A percentile compares a stretch with the other conserved stretches of the same genome.
Conservation (phyloP, 345 rosid genomes). For the Pugionium dolabratum region DNA sequence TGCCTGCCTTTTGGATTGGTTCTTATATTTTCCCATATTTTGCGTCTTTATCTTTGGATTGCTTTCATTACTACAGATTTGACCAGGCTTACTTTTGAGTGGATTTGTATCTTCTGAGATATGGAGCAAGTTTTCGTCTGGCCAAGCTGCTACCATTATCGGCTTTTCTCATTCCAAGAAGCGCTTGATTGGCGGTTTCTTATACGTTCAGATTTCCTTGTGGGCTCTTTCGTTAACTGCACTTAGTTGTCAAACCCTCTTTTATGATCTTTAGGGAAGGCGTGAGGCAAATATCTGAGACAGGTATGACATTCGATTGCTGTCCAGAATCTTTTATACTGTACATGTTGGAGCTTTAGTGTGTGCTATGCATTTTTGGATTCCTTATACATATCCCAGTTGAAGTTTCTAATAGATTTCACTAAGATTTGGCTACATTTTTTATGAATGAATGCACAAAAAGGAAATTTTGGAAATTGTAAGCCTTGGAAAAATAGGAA, state of each 20-base stretch:
- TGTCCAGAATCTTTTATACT: constrained; percentile 40
- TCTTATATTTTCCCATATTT: background rate
- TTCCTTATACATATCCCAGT: constrained; percentile 3
- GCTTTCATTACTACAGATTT: constrained; percentile 49
- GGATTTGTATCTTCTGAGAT: constrained; percentile 45
- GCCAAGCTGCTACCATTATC: constrained; percentile 67
- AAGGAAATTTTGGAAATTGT: constrained; percentile 3
- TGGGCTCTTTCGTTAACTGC: constrained; percentile 88
- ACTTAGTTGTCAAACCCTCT: constrained; percentile 62
- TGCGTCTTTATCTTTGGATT: background rate
- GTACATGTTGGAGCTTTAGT: constrained; percentile 7
- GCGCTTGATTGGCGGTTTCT: constrained; percentile 93
- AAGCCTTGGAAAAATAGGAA: background rate
- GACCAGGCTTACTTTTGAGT: constrained; percentile 51
- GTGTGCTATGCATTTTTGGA: background rate
- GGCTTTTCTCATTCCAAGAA: constrained; percentile 76
- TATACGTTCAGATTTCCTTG: constrained; percentile 70
- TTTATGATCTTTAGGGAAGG: constrained; percentile 50
- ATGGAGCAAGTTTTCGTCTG: constrained; percentile 72
- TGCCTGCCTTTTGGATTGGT: background rate
- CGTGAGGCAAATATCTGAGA: constrained; percentile 60
- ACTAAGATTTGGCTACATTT: background rate
- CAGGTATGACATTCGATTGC: constrained; percentile 52
- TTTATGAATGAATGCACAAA: background rate
- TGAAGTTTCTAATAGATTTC: background rate